A percentile compares a stretch with the other conserved stretches of the same genome.
phyloP scores from a whole-genome alignment of 169 alveolate genomes.

The Cryptosporidium andersoni region DNA sequence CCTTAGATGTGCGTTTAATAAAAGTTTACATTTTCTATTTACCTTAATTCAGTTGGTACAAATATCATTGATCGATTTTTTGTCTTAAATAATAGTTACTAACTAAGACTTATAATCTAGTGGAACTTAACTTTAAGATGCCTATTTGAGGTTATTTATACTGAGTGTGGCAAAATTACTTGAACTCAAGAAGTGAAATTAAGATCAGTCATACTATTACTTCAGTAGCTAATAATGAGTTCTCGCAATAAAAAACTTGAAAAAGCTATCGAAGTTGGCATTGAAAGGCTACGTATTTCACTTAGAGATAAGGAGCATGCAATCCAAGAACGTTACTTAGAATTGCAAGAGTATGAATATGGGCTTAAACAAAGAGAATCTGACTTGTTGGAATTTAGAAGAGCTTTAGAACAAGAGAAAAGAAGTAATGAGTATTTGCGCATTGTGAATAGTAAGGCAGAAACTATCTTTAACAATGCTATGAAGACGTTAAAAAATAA shows the following conservation, averaged over 20 bases:
- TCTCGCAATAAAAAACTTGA: not conserved
- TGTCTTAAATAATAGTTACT: no score
- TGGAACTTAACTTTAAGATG: no score
- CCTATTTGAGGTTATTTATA: no score
- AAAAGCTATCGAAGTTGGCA: conserved; percentile 32
- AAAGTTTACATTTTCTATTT: no score
- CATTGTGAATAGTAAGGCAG: conserved; percentile 30
- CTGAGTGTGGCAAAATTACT: not conserved
- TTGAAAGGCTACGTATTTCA: conserved; percentile 19
- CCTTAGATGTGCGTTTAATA: no score
- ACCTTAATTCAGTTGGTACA: no score
- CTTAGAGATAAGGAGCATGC: conserved; percentile 8
- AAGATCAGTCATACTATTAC: not conserved
- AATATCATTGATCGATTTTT: no score
- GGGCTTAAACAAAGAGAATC: conserved; percentile 13
- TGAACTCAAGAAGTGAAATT: not conserved
- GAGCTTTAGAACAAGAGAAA: conserved; percentile 31
- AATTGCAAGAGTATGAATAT: conserved; percentile 13
- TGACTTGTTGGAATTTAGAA: not conserved
- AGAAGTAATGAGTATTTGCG: conserved; percentile 23
- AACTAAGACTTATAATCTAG: no score
- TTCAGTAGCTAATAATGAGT: not conserved
- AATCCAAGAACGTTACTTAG: not conserved
- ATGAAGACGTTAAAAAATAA: conserved; percentile 5
- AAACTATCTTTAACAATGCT: conserved; percentile 16